phyloP scores from a whole-genome alignment of 352 stramenopile genomes.

The Phytophthora syringae region DNA sequence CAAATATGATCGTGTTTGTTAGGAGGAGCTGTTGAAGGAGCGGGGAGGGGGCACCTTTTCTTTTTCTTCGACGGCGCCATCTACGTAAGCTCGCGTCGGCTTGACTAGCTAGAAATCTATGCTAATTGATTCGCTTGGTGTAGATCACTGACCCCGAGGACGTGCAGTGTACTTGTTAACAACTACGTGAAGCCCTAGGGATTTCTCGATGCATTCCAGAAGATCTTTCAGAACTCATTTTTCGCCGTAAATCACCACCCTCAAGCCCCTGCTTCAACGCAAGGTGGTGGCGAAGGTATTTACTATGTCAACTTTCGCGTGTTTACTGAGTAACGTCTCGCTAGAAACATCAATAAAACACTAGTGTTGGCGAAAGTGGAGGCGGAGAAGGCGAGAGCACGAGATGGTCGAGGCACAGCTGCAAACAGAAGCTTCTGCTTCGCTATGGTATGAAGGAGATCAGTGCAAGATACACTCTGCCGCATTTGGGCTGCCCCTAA shows the following conservation, averaged over 20 bases:
- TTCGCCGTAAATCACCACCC: slow-evolving; percentile 77
- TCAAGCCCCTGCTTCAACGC: slow-evolving; percentile 65
- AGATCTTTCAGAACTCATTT: slow-evolving; percentile 76
- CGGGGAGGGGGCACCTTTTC: slow-evolving; percentile 56
- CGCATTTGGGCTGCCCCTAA: slow-evolving; percentile 55
- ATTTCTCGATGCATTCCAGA: slow-evolving; percentile 69
- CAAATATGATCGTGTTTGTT: not conserved
- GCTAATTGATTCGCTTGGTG: slow-evolving; percentile 2
- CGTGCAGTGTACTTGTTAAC: slow-evolving; percentile 66
- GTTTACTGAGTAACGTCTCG: slow-evolving; percentile 56
- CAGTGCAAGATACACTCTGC: slow-evolving; percentile 64
- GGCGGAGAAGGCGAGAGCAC: slow-evolving; percentile 5
- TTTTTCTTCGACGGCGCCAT: slow-evolving; percentile 73
- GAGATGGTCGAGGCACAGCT: not conserved
- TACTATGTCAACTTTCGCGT: slow-evolving; percentile 63
- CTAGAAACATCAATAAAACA: slow-evolving; percentile 41
- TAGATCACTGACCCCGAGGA: slow-evolving; percentile 65
- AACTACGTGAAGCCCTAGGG: slow-evolving; percentile 82
- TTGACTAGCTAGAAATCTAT: too few relatives aligned
- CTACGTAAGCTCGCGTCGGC: slow-evolving; percentile 54
- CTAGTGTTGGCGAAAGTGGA: slow-evolving; percentile 15
- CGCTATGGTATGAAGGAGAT: slow-evolving; percentile 67
- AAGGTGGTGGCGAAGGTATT: slow-evolving; percentile 91
- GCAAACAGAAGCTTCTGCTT: slow-evolving; percentile 26
- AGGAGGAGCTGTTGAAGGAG: slow-evolving; percentile 50